Conservation (phyloP, 495 filamentous ascomycete genomes). For the Aspergillus sparsus region DNA sequence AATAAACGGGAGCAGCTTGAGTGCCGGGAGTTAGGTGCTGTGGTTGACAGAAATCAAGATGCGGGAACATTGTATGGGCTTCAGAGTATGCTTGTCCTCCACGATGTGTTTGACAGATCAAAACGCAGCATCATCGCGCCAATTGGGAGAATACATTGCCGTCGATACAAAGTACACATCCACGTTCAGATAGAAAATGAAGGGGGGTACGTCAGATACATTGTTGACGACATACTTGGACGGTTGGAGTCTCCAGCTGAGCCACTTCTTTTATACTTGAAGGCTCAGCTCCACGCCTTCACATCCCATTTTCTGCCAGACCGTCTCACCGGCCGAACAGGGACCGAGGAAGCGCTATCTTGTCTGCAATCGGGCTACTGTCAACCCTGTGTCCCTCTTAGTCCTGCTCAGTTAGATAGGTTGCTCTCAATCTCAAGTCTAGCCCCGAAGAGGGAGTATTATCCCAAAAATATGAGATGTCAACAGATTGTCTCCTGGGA, state of each 20-base stretch:
- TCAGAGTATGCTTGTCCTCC: constrained; percentile 54
- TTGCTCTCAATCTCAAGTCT: constrained; percentile 48
- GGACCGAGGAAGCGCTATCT: constrained; percentile 58
- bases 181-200: constrained; percentile 36
- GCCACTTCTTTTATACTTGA: constrained; percentile 49
- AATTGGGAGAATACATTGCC: constrained; percentile 35
- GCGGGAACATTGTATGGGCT: constrained; percentile 58
- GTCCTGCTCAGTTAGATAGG: constrained; percentile 33
- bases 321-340: constrained; percentile 55
- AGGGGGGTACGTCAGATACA: constrained; percentile 43
- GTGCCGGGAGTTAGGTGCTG: constrained; percentile 41
- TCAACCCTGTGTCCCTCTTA: constrained; percentile 51
- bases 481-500: constrained; percentile 55
- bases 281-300: constrained; percentile 58
- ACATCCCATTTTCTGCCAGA: constrained; percentile 61
- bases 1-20: constrained; percentile 22
- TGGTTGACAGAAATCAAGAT: constrained; percentile 53
- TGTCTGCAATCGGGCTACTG: constrained; percentile 48
- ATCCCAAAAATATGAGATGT: constrained; percentile 50
- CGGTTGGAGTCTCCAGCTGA: constrained; percentile 50
- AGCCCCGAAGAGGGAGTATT: constrained; percentile 57
- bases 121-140: constrained; percentile 54
- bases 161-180: constrained; percentile 36
- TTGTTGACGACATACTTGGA: constrained; percentile 50
- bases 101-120: constrained; percentile 28